A percentile compares a stretch with the other conserved stretches of the same genome.
These are phyloP conservation scores for Pulveroboletus sp. DNA, from an alignment of 768 basidiomycete genomes.

Conservation along the genomic window DNA sequence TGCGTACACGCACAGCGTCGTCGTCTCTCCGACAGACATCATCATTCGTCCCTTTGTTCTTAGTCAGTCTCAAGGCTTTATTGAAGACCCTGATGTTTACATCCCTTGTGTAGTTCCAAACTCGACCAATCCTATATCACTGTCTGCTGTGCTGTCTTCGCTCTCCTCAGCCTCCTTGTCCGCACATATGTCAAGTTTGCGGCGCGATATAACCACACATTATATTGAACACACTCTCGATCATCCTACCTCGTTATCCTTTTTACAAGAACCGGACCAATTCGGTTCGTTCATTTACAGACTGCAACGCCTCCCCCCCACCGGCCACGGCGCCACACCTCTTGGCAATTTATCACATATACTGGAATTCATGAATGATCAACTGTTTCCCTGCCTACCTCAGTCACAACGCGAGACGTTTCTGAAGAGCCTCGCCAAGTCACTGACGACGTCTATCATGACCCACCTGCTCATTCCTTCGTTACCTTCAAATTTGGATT, in stretches of 20 bases:
- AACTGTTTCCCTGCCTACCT: conserved; percentile 57
- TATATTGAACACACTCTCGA: conserved; percentile 57
- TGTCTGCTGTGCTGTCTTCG: conserved; percentile 55
- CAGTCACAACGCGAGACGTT: conserved; percentile 41
- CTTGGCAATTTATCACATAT: conserved; percentile 53
- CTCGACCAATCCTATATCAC: conserved; percentile 45
- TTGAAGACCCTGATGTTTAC: conserved; percentile 1
- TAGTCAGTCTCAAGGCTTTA: conserved; percentile 37
- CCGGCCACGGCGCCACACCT: conserved; percentile 31
- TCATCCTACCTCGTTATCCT: conserved; percentile 44
- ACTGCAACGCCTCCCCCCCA: conserved; percentile 45
- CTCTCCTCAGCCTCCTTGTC: conserved; percentile 52
- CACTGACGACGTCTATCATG: conserved; percentile 56
- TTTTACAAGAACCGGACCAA: conserved; percentile 32
- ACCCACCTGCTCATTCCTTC: conserved; percentile 61
- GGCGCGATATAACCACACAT: conserved; percentile 57
- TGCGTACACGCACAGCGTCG: conserved; percentile 57
- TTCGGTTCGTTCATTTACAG: conserved; percentile 37
- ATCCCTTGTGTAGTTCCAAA: conserved; percentile 46
- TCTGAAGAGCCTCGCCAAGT: conserved; percentile 54
- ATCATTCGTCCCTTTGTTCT: conserved; percentile 48
- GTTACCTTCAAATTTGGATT: conserved; percentile 61
- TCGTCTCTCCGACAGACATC: conserved; percentile 46
- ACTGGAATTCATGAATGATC: conserved; percentile 57
- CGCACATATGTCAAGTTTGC: conserved; percentile 52